phyloP scores from a whole-genome alignment of 2,329 filamentous ascomycete genomes.

The Diaporthe sp. region DNA sequence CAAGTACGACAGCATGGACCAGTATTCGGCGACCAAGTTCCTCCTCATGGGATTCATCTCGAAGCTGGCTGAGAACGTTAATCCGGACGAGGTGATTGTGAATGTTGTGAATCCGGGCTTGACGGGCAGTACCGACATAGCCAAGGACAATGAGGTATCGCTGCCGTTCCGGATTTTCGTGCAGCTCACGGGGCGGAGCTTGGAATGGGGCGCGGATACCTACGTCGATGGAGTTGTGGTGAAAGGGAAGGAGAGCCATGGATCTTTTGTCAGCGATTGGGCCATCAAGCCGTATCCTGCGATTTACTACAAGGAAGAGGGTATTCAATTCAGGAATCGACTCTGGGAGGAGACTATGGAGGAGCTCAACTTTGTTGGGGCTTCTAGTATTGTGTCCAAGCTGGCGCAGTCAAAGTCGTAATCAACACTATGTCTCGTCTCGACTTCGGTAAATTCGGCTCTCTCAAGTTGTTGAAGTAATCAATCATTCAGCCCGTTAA shows the following conservation, averaged over 20 bases:
- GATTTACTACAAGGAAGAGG: not conserved
- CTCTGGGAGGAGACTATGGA: conserved; percentile 37
- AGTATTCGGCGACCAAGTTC: conserved; percentile 19
- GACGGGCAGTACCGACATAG: conserved; percentile 8
- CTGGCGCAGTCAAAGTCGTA: not conserved
- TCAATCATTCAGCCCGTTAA: no score
- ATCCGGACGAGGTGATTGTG: conserved; percentile 49
- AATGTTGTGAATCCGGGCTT: conserved; percentile 53
- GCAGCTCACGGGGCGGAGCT: not conserved
- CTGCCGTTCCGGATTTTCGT: not conserved
- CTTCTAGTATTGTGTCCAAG: conserved; percentile 1
- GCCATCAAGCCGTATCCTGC: conserved; percentile 54
- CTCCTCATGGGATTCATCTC: conserved; percentile 36
- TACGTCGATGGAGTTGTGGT: conserved; percentile 60
- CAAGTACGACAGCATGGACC: not conserved
- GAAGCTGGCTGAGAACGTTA: conserved; percentile 52
- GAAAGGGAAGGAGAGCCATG: conserved; percentile 64
- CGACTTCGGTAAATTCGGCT: no score
- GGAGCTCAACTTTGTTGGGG: conserved; percentile 30
- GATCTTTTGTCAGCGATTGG: conserved; percentile 63
- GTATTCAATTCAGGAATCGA: not conserved
- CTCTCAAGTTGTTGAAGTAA: no score
- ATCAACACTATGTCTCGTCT: not conserved
- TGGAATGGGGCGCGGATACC: conserved; percentile 56
- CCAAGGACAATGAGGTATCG: not conserved